Evolutionary conservation across 2,329 filamentous ascomycete genomes (phyloP).

Genomic region (Aspergillus arachidicola): DNA sequence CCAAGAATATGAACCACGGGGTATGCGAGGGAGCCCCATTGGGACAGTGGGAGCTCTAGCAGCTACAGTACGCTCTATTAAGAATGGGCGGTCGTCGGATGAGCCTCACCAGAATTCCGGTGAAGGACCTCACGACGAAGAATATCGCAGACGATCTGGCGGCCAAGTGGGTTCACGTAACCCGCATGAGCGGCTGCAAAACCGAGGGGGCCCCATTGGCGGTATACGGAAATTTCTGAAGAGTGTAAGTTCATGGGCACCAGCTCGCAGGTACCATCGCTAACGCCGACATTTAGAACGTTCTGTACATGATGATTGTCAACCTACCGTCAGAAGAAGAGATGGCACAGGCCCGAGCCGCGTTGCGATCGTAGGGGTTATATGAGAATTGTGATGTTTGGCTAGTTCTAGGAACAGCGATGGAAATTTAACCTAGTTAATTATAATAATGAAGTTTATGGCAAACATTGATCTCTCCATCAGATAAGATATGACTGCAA

Average conservation of each 20-base stretch:
- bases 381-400: no score
- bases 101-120: background rate
- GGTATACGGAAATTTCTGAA: constrained; percentile 31
- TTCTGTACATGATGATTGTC: constrained; percentile 56
- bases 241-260: constrained; percentile 23
- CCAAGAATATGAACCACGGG: background rate
- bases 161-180: background rate
- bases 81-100: background rate
- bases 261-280: background rate
- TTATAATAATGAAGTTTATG: background rate
- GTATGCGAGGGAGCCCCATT: background rate
- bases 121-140: background rate
- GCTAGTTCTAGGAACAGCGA: background rate
- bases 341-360: constrained; percentile 28
- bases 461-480: background rate
- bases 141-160: background rate
- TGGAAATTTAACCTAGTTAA: background rate
- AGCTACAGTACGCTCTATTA: background rate
- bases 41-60: background rate
- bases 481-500: background rate
- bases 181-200: background rate
- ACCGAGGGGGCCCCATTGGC: background rate
- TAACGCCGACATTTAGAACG: constrained; percentile 39
- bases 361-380: background rate
- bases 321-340: constrained; percentile 53